Conservation (phyloP, 2,329 filamentous ascomycete species). For the Akanthomyces lecanii region DNA sequence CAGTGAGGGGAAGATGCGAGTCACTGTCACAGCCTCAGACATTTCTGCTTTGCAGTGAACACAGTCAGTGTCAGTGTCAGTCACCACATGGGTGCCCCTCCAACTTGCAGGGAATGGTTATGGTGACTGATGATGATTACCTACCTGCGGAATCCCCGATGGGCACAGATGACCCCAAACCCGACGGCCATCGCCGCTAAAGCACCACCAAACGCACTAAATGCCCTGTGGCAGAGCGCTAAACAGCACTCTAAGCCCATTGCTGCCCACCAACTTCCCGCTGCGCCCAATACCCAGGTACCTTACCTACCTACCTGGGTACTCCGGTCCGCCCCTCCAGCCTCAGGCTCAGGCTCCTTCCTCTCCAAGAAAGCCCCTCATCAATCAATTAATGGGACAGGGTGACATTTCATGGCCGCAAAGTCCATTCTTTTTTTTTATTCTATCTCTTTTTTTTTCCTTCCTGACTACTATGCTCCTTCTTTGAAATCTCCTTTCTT, state of each 20-base stretch:
- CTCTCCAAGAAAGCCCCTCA: slow-evolving; percentile 1
- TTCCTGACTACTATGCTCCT: neutral
- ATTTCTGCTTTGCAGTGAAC: neutral
- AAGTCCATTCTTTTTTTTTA: slow-evolving; percentile 3
- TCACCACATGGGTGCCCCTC: neutral
- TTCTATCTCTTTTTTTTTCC: neutral
- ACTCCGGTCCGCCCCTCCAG: neutral
- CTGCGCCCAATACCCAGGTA: neutral
- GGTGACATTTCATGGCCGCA: neutral
- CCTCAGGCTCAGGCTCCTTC: neutral
- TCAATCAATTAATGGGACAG: slow-evolving; percentile 5
- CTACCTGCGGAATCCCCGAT: too few relatives aligned
- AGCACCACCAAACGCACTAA: neutral
- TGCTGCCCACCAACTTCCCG: too few relatives aligned
- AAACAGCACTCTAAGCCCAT: neutral
- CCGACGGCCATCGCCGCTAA: neutral
- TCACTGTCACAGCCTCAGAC: neutral
- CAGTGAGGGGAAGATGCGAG: too few relatives aligned
- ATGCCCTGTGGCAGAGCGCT: neutral
- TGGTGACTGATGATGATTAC: too few relatives aligned
- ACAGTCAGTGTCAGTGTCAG: neutral
- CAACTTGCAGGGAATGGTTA: too few relatives aligned
- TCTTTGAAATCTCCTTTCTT: neutral
- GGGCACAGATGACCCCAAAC: too few relatives aligned
- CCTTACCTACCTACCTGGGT: neutral